A percentile compares a stretch with the other conserved stretches of the same genome.
Evolutionary conservation across 108 stramenopile species (phyloP).

Genomic region (Parmales sp.): DNA sequence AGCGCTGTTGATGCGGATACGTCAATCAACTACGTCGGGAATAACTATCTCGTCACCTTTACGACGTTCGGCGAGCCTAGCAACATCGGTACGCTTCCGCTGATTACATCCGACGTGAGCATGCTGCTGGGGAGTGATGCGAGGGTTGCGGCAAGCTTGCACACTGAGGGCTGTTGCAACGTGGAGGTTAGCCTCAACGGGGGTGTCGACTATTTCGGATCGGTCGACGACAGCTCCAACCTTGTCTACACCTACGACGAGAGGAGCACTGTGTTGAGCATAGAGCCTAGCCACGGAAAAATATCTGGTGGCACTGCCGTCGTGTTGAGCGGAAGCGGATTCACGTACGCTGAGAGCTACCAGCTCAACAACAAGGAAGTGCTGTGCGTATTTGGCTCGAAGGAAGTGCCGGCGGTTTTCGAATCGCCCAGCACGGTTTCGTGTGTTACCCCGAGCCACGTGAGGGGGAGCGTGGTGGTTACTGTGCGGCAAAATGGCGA

Average conservation of each 20-base stretch:
- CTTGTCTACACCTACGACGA: slow-evolving; percentile 3
- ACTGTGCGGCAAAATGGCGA: background rate
- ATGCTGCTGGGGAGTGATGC: background rate
- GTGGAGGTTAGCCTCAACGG: slow-evolving; percentile 10
- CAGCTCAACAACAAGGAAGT: background rate
- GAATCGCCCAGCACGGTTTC: background rate
- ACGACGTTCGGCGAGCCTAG: slow-evolving; percentile 2
- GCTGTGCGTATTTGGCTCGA: slow-evolving; percentile 1
- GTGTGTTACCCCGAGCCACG: background rate
- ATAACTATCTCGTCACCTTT: background rate
- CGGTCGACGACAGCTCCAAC: background rate
- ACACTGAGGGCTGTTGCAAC: background rate
- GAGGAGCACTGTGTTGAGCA: background rate
- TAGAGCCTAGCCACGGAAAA: background rate
- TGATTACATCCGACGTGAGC: background rate
- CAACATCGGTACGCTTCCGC: background rate
- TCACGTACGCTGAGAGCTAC: background rate
- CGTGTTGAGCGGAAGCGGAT: background rate
- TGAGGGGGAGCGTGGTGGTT: background rate
- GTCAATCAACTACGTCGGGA: too few relatives aligned
- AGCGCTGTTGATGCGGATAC: background rate
- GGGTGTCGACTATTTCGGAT: background rate
- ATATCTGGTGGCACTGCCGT: background rate
- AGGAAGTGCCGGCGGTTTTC: background rate
- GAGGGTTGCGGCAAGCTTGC: background rate